phyloP scores from a whole-genome alignment of 2,329 filamentous ascomycete species.

The Catunica adiposa region DNA sequence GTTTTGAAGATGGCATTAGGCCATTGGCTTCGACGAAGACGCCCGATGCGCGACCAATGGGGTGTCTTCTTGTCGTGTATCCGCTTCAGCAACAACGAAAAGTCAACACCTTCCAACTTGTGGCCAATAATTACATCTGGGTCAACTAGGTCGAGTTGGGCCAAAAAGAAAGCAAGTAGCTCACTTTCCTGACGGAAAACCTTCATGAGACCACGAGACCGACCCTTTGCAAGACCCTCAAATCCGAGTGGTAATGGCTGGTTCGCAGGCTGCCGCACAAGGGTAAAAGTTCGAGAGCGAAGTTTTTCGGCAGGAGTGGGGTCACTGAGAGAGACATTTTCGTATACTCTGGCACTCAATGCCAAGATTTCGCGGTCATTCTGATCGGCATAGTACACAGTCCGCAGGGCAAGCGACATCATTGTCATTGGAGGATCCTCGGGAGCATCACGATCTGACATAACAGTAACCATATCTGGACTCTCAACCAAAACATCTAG shows the following conservation, averaged over 20 bases:
- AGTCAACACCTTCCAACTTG: slow-evolving; percentile 92
- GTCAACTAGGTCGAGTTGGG: slow-evolving; percentile 72
- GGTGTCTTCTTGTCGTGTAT: slow-evolving; percentile 81
- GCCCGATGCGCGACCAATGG: slow-evolving; percentile 85
- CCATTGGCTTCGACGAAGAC: slow-evolving; percentile 72
- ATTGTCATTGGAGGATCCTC: slow-evolving; percentile 78
- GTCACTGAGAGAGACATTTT: slow-evolving; percentile 72
- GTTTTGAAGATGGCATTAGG: slow-evolving; percentile 72
- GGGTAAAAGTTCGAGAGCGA: slow-evolving; percentile 76
- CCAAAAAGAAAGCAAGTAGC: slow-evolving; percentile 74
- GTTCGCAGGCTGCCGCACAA: slow-evolving; percentile 60
- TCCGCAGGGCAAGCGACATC: slow-evolving; percentile 89
- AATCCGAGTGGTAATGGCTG: slow-evolving; percentile 72
- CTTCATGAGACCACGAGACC: slow-evolving; percentile 61
- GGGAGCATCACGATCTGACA: slow-evolving; percentile 63
- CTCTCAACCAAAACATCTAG: slow-evolving; percentile 71
- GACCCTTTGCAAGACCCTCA: slow-evolving; percentile 54
- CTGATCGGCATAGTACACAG: slow-evolving; percentile 71
- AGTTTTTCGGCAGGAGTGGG: slow-evolving; percentile 79
- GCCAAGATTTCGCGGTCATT: slow-evolving; percentile 95
- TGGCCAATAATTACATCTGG: slow-evolving; percentile 91
- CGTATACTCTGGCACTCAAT: slow-evolving; percentile 82
- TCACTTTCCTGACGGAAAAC: slow-evolving; percentile 71
- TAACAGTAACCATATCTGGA: slow-evolving; percentile 55
- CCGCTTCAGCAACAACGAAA: slow-evolving; percentile 74